A percentile compares a stretch with the other conserved stretches of the same genome.
These are phyloP conservation scores for Dactylorhiza incarnata DNA, from an alignment of 106 monocot species.

Conservation along the genomic window DNA sequence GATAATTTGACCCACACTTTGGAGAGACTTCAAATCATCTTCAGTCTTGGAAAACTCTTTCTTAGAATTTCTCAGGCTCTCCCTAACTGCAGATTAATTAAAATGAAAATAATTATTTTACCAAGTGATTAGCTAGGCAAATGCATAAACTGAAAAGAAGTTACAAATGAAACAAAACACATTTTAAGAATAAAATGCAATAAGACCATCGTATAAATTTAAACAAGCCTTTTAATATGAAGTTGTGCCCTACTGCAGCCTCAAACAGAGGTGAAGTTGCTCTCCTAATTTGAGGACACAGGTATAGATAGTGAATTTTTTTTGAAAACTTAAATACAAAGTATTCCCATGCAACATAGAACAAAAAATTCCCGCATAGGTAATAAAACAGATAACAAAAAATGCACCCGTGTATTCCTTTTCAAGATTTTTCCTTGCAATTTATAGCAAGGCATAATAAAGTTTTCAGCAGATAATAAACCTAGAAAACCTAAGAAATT, in stretches of 20 bases:
- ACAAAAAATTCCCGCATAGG: no score
- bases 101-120: background rate
- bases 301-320: no score
- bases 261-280: background rate
- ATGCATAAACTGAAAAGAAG: background rate
- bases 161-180: background rate
- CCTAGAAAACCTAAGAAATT: no score
- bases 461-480: no score
- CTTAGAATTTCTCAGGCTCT: slow-evolving; percentile 38
- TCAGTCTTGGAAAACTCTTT: slow-evolving; percentile 75
- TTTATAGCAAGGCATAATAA: no score
- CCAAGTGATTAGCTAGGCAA: background rate
- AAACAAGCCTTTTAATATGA: background rate
- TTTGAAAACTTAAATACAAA: no score
- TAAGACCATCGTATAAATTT: background rate
- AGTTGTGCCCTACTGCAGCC: background rate
- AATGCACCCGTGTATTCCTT: no score
- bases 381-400: no score
- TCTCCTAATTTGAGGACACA: no score
- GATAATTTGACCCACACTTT: slow-evolving; percentile 80
- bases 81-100: slow-evolving; percentile 34
- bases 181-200: background rate
- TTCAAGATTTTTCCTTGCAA: no score
- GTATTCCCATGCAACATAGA: no score
- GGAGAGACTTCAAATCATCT: slow-evolving; percentile 74